These are phyloP conservation scores for Colletotrichum higginsianum DNA, from an alignment of 2,329 filamentous ascomycete species.

Conservation along the genomic window DNA sequence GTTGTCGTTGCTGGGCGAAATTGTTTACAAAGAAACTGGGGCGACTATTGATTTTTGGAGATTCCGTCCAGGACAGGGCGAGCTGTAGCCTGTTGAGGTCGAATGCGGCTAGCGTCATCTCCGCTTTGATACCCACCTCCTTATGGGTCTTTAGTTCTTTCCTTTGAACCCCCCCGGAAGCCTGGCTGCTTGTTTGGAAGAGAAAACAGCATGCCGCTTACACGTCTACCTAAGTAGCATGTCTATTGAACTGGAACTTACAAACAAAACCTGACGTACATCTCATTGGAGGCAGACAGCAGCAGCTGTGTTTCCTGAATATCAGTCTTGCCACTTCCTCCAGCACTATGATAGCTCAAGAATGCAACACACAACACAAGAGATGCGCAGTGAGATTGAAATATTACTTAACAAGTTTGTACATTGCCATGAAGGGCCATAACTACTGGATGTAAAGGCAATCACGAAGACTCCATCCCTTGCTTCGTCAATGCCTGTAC, in stretches of 20 bases:
- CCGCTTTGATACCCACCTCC: background rate
- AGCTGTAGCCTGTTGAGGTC: background rate
- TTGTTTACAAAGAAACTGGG: constrained; percentile 42
- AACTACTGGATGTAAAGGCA: background rate
- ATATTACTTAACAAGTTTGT: background rate
- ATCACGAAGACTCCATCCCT: background rate
- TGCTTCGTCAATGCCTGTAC: background rate
- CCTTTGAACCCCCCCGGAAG: background rate
- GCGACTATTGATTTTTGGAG: constrained; percentile 39
- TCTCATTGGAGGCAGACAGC: no score
- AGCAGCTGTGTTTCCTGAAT: no score
- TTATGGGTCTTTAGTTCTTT: background rate
- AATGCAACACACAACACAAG: background rate
- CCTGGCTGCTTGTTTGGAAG: background rate
- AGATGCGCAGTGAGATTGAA: background rate
- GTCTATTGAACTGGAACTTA: background rate
- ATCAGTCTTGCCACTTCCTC: no score
- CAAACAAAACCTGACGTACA: no score
- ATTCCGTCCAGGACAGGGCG: constrained; percentile 27
- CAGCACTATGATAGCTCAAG: no score
- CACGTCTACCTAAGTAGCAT: no score
- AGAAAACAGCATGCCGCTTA: background rate
- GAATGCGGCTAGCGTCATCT: background rate
- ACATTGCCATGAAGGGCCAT: no score
- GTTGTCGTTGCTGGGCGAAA: constrained; percentile 27